Evolutionary conservation across 257 asterid species (phyloP).

Genomic region (Leptodermis oblonga): DNA sequence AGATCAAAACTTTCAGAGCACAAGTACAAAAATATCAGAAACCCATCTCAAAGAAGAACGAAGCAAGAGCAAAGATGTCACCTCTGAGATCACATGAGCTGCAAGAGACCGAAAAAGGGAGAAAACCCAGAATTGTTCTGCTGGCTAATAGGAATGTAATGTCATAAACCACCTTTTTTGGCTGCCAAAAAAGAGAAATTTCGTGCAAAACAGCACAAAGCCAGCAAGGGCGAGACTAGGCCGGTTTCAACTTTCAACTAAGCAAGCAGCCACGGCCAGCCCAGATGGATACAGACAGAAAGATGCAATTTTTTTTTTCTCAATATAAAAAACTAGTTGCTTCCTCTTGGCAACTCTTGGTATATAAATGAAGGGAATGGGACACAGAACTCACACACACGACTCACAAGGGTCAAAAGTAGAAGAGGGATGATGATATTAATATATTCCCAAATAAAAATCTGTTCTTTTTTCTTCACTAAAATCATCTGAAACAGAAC

Average conservation of each 20-base stretch:
- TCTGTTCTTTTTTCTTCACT: background rate
- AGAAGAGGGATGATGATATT: too few species aligned
- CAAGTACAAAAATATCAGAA: slow-evolving; percentile 7
- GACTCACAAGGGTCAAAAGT: slow-evolving; percentile 3
- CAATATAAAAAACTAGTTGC: background rate
- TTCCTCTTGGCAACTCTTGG: background rate
- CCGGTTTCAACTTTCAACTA: slow-evolving; percentile 10
- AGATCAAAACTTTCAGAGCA: slow-evolving; percentile 13
- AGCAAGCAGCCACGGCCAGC: slow-evolving; percentile 10
- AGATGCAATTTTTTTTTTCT: slow-evolving; percentile 5
- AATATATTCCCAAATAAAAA: too few species aligned
- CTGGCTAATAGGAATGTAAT: slow-evolving; percentile 15
- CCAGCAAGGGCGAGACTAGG: slow-evolving; percentile 27
- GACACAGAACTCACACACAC: background rate
- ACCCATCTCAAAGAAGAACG: slow-evolving; percentile 26
- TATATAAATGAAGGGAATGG: background rate
- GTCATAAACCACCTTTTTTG: slow-evolving; percentile 11
- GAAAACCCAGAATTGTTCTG: slow-evolving; percentile 19
- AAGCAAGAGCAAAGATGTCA: slow-evolving; percentile 25
- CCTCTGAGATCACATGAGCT: slow-evolving; percentile 37
- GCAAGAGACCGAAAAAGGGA: slow-evolving; percentile 19
- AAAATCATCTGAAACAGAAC: background rate
- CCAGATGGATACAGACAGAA: slow-evolving; percentile 23
- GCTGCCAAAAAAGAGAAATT: slow-evolving; percentile 19
- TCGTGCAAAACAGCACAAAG: slow-evolving; percentile 36